Conservation (phyloP, 345 rosid species). For the Pseudoturritis turrita region DNA sequence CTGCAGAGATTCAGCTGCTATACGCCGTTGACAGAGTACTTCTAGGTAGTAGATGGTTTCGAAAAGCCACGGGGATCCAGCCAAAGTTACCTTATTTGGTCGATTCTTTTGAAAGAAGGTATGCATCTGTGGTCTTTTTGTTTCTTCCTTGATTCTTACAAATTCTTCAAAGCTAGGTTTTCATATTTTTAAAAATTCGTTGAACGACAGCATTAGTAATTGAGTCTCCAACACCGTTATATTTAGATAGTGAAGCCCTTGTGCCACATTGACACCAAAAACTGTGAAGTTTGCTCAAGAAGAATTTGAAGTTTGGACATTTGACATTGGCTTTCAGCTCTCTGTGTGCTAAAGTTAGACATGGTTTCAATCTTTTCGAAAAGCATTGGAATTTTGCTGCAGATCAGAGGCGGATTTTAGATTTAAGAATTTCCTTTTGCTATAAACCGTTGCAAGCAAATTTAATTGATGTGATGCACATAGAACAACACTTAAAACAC, state of each 20-base stretch:
- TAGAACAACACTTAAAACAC: background rate
- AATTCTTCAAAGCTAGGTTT: background rate
- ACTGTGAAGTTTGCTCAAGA: background rate
- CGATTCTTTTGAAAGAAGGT: slow-evolving; percentile 95
- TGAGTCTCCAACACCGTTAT: background rate
- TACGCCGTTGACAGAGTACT: slow-evolving; percentile 78
- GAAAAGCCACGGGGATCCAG: slow-evolving; percentile 90
- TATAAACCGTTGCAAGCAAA: background rate
- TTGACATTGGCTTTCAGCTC: background rate
- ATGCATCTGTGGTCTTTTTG: slow-evolving; percentile 1
- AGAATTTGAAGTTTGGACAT: background rate
- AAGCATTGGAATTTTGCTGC: background rate
- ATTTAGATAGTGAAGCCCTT: background rate
- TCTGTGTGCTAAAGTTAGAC: background rate
- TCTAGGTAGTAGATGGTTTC: slow-evolving; percentile 87
- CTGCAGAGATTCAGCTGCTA: slow-evolving; percentile 85
- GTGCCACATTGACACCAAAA: background rate
- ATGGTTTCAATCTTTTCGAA: background rate
- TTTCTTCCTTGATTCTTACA: background rate
- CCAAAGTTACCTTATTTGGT: slow-evolving; percentile 87
- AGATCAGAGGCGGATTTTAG: background rate
- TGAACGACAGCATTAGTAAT: background rate
- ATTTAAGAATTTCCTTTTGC: background rate
- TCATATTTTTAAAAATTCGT: background rate
- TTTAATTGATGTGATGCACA: background rate